Percentiles rank a stretch among this genome's conserved stretches.
Conservation (phyloP, 2,329 filamentous ascomycete species). For the Penicillium sp. region DNA sequence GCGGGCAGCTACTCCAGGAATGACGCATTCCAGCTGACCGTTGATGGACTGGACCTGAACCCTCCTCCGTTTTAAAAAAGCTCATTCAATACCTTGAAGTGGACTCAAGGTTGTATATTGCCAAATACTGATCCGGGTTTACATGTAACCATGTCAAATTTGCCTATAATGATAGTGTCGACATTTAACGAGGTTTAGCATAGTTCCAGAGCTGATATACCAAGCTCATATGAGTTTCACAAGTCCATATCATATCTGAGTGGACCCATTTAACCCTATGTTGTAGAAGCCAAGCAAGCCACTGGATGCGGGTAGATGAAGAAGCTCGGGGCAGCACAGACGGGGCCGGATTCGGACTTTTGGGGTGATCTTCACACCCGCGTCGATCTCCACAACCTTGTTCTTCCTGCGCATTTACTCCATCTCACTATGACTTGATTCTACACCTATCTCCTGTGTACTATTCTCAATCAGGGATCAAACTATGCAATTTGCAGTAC, state of each 20-base stretch:
- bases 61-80: slow-evolving; percentile 53
- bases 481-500: slow-evolving; percentile 85
- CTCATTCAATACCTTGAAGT: neutral
- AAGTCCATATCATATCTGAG: too few relatives aligned
- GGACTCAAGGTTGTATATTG: neutral
- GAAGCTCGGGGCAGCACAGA: slow-evolving; percentile 8
- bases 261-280: too few relatives aligned
- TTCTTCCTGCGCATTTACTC: neutral
- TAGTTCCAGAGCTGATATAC: too few relatives aligned
- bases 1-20: slow-evolving; percentile 82
- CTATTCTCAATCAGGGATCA: slow-evolving; percentile 22
- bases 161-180: too few relatives aligned
- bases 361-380: slow-evolving; percentile 8
- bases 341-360: slow-evolving; percentile 8
- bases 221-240: too few relatives aligned
- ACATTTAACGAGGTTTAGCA: too few relatives aligned
- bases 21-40: slow-evolving; percentile 62
- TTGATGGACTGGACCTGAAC: slow-evolving; percentile 61
- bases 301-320: neutral
- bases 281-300: too few relatives aligned
- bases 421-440: slow-evolving; percentile 13
- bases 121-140: too few relatives aligned
- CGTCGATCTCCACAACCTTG: slow-evolving; percentile 6
- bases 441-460: slow-evolving; percentile 2
- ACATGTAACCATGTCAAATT: too few relatives aligned